Conservation (phyloP, 1,139 yeast genomes). For the Nematodospora anomalae region DNA sequence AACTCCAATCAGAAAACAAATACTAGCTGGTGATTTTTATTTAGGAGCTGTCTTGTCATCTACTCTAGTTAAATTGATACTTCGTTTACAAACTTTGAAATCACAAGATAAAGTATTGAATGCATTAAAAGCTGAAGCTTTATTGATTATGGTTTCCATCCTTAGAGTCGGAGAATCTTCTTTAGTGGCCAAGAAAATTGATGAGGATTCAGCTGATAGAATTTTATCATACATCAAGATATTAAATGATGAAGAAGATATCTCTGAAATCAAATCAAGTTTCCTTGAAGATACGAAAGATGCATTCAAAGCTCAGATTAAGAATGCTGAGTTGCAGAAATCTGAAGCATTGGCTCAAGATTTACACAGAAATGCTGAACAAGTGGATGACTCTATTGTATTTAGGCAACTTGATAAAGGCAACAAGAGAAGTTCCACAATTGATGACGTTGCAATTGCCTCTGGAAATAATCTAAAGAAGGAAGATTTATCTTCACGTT, state of each 20-base stretch:
- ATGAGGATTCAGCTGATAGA: slow-evolving; percentile 94
- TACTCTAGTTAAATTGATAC: slow-evolving; percentile 82
- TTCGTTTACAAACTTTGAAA: slow-evolving; percentile 68
- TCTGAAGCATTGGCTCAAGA: slow-evolving; percentile 60
- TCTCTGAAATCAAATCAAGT: slow-evolving; percentile 57
- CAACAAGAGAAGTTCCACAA: slow-evolving; percentile 31
- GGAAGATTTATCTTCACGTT: slow-evolving; percentile 70
- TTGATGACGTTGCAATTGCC: slow-evolving; percentile 54
- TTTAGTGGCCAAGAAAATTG: slow-evolving; percentile 74
- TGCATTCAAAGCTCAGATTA: slow-evolving; percentile 71
- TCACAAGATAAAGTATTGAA: slow-evolving; percentile 60
- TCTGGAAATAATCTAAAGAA: slow-evolving; percentile 43
- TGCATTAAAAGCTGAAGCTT: slow-evolving; percentile 92
- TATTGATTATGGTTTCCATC: slow-evolving; percentile 87
- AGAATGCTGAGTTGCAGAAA: slow-evolving; percentile 54
- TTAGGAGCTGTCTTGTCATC: slow-evolving; percentile 86
- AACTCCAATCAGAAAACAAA: slow-evolving; percentile 80
- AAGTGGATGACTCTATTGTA: slow-evolving; percentile 75
- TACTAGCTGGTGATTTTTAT: slow-evolving; percentile 87
- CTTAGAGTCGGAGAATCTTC: slow-evolving; percentile 86
- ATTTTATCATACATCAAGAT: slow-evolving; percentile 79
- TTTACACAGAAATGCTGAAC: slow-evolving; percentile 68
- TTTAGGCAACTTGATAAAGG: slow-evolving; percentile 80
- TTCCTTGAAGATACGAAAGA: slow-evolving; percentile 86
- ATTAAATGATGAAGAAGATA: slow-evolving; percentile 64